Evolutionary conservation across 805 yeast species (phyloP), one percentile per base, ranked within the genome.

Genomic region (Groenewaldozyma tartarivorans): DNA sequence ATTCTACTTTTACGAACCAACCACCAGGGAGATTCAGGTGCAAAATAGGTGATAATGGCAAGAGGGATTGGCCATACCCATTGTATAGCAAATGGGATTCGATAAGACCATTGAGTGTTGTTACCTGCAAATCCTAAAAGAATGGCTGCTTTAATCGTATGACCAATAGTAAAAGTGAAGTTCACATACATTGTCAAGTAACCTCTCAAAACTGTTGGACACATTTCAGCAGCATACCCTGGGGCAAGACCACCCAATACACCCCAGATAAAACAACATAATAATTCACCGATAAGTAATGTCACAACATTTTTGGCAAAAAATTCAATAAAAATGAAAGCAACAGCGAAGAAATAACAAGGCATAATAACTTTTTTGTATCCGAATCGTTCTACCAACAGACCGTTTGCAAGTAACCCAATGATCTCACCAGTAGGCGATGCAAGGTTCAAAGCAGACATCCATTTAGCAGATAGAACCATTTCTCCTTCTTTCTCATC

Each of bases 21-120:
- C 75, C 76, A 75, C 69, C 74, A 69, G 26, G 81, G 81, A 4
- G 77, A 71, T 40, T 74, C 79, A 5, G 59, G 60, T 9, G 80
- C 81, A 33, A 75, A 70, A 31, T 16, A 38, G 2, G 46, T 39
- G 4, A 31, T 35, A 2, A 71, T 54, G 20, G 64, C 49, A 18
- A 75, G 52, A 30, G 77, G 76, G 13, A 67, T 51, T 4, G 77
- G 73, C 77, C 77, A 75, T 2, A 64, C 58, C 81, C 81, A 76
- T 56, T 76, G 81, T n/a, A 75, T 44, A 2, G 75, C 79, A 51
- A 71, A 73, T 6, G 81, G 80, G 34, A 74, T 61, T 40, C 68
- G 61, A 54, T 71, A 77, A 5, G 75, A 66, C 62, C 64, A 49
- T 17, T 63, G 51, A 22, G 58, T 44, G 2, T 45, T 46, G 24